Evolutionary conservation across 75 land plant species (phyloP).

Genomic region (Selaginella tamariscina): DNA sequence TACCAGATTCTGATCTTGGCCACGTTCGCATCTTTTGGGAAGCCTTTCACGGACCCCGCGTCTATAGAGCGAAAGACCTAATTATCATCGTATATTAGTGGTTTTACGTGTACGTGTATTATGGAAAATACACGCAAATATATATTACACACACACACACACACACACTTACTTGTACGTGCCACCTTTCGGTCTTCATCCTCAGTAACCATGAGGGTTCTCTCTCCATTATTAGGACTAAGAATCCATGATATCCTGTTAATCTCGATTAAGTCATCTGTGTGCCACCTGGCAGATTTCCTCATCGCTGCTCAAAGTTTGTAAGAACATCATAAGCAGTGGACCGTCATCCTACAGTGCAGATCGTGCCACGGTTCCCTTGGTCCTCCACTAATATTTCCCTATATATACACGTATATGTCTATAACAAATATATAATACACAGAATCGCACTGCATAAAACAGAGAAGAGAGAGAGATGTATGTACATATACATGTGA

Average conservation of each 20-base stretch:
- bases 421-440: too few species aligned
- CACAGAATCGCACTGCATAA: too few species aligned
- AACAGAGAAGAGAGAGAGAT: too few species aligned
- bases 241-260: slow-evolving; percentile 72
- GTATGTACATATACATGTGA: too few species aligned
- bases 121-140: too few species aligned
- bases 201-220: slow-evolving; percentile 23
- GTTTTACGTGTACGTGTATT: too few species aligned
- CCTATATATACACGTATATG: too few species aligned
- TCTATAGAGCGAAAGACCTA: slow-evolving; percentile 88
- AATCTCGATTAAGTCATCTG: slow-evolving; percentile 55
- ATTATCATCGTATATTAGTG: not conserved
- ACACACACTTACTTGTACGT: slow-evolving; percentile 67
- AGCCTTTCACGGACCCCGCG: slow-evolving; percentile 84
- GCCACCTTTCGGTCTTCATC: slow-evolving; percentile 59
- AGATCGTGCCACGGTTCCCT: slow-evolving; percentile 94
- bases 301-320: slow-evolving; percentile 88
- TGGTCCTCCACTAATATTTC: slow-evolving; percentile 41
- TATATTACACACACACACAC: too few species aligned
- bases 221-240: slow-evolving; percentile 38
- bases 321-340: slow-evolving; percentile 69
- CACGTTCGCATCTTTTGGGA: slow-evolving; percentile 51
- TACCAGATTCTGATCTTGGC: slow-evolving; percentile 50
- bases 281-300: slow-evolving; percentile 49
- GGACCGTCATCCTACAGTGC: slow-evolving; percentile 85